Evolutionary conservation across 805 yeast species (phyloP), one percentile per base, ranked within the genome.

Genomic region (Pichia paraexigua): DNA sequence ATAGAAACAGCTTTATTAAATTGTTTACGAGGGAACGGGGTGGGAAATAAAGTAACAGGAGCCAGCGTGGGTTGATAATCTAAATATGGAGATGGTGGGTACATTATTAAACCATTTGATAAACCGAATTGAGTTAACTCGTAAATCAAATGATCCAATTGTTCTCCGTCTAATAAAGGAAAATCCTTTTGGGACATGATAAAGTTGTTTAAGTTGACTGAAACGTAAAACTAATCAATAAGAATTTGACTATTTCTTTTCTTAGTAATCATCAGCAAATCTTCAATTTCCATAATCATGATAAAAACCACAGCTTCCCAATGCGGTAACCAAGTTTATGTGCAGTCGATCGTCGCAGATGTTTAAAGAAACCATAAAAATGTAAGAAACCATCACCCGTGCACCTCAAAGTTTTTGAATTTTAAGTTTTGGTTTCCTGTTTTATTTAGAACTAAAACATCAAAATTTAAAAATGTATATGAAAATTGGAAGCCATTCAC

Each of bases 31-130:
- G 97, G 92, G 57, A 90, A 82, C 8, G 96, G 96, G 0, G 97
- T 86, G 5, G 99, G 99, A 62, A 74, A 89, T 28, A 92, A 61
- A 1, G 99, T 94, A 11, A 89, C 82, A 40, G 99, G 99, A 1
- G 97, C 96, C 48, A 76, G 77, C 42, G 71, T 71, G n/a, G 77
- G 76, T 47, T 69, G 66, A 58, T 69, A 74, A 22, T 61, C 55
- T 13, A 70, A 55, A 60, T 74, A 80, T 44, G 61, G 61, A 25
- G 75, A 71, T 1, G 83, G 81, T 1, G 90, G 89, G 60, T 87
- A 84, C 82, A 91, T 83, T n/a, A 82, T 76, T 43, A 91, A 71
- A 2, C 97, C 97, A 68, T 88, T 80, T 46, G 85, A 76, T 47
- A 91, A 68, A 7, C 86, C 73, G 87, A 94, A 90, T 56, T 90